Base-by-base conservation (phyloP, 2,329 filamentous ascomycete genomes). In the Biscogniauxia marginata region DNA sequence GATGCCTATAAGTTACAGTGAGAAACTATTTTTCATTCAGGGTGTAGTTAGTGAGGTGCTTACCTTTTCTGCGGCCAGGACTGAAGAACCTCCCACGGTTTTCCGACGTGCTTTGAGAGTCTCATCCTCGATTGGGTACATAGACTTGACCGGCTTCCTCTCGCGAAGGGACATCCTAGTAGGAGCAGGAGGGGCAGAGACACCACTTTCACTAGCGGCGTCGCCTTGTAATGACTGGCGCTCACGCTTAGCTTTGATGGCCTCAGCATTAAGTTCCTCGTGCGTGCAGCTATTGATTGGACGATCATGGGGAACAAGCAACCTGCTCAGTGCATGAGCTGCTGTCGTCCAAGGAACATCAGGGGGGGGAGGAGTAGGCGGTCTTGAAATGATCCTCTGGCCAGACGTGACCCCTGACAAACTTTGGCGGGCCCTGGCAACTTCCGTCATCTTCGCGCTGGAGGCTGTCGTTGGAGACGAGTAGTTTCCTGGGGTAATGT, bases 381-480 rank as follows among this genome's bases (percentile, higher is more conserved):
- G 73, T 39, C 80, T 74, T 16, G 74, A 73, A 20, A 67, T 56
- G 11, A 67, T 55, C 16, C 60, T 52, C 44, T 75, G 73, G 21
- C 77, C 64, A 34, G 73, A 63, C 34, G 76, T 74, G 47, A 84
- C 73, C 8, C 80, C 81, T 2, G 87, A 88, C 23, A 86, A 72
- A 60, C 80, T 89, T 23, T 87, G 81, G 45, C 84, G 82, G 60
- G 89, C 77, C 59, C 85, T 88, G 7, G 85, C 77, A 1, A 87
- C 83, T 47, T 89, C 83, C 0, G 89, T 80, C 9, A 91, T 86
- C 72, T 91, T 96, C 21, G 91, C 91, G 1, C 86, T 85, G 45
- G 91, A 98, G 0, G 93, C 90, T 59, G 93, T 89, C 0, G 93
- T 98, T 0, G 93, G 91, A 1, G 92, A 91, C 2, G 86, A 91